Evolutionary conservation across 148 eudicot species (phyloP).

Genomic region (Camellia granthamiana): DNA sequence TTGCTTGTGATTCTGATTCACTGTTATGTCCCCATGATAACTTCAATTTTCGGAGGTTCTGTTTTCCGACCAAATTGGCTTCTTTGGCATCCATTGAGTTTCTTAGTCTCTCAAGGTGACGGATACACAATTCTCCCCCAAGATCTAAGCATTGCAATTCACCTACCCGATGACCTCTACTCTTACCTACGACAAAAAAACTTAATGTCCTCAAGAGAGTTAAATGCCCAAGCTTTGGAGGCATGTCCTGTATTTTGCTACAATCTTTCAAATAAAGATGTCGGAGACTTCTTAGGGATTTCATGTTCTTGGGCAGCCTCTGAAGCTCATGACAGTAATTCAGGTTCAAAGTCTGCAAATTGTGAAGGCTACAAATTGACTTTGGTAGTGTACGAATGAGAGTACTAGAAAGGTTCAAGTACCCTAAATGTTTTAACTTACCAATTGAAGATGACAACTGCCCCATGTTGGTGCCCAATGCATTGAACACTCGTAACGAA

Average conservation of each 20-base stretch:
- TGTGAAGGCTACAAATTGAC: background rate
- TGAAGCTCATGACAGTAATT: background rate
- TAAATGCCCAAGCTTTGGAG: background rate
- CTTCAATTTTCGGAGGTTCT: background rate
- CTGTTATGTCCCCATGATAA: background rate
- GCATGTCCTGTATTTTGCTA: background rate
- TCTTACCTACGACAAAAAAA: background rate
- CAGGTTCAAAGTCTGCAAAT: background rate
- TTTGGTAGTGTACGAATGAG: background rate
- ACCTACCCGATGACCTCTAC: background rate
- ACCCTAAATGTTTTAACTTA: background rate
- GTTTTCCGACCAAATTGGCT: background rate
- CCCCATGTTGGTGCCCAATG: background rate
- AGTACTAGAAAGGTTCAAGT: background rate
- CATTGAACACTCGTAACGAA: background rate
- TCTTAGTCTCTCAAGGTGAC: conserved; percentile 9
- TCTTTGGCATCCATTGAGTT: background rate
- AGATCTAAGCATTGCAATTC: background rate
- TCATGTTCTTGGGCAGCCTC: background rate
- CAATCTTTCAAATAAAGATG: background rate
- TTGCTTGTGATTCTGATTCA: background rate
- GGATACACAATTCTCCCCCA: background rate
- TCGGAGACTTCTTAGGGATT: background rate
- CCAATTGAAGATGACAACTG: background rate
- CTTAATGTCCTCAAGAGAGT: background rate